Evolutionary conservation across 306 rosid species (phyloP).

Genomic region (Prunus mume): DNA sequence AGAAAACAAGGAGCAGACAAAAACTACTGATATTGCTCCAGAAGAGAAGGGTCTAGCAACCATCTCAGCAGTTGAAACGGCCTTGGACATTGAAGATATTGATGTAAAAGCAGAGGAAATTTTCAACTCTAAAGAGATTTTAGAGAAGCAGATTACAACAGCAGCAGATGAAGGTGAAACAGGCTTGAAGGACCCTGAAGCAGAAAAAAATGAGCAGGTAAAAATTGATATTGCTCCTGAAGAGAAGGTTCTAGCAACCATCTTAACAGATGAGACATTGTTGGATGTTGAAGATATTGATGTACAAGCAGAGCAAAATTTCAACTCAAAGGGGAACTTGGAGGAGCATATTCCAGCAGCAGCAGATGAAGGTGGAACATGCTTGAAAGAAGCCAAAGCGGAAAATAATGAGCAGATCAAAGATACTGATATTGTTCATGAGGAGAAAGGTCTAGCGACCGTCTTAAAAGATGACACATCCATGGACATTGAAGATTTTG

Average conservation of each 20-base stretch:
- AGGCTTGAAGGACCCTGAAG: neutral
- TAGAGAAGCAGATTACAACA: neutral
- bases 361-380: slow-evolving; percentile 1
- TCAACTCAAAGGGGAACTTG: neutral
- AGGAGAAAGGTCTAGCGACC: neutral
- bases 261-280: neutral
- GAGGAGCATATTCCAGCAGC: slow-evolving; percentile 1
- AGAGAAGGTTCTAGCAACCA: neutral
- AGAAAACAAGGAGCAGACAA: neutral
- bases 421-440: neutral
- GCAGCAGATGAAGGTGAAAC: neutral
- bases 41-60: slow-evolving; percentile 11
- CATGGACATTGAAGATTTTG: neutral
- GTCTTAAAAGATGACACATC: neutral
- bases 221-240: neutral
- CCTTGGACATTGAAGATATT: neutral
- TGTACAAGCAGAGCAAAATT: neutral
- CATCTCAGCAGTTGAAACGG: neutral
- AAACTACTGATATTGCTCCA: neutral
- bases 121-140: neutral
- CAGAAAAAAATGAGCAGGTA: too few species aligned
- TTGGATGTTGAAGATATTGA: neutral
- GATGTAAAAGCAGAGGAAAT: neutral
- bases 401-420: neutral
- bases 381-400: neutral